Evolutionary conservation across 2,329 filamentous ascomycete species (phyloP), one percentile per base, ranked within the genome.

Genomic region (Neonectria magnoliae): DNA sequence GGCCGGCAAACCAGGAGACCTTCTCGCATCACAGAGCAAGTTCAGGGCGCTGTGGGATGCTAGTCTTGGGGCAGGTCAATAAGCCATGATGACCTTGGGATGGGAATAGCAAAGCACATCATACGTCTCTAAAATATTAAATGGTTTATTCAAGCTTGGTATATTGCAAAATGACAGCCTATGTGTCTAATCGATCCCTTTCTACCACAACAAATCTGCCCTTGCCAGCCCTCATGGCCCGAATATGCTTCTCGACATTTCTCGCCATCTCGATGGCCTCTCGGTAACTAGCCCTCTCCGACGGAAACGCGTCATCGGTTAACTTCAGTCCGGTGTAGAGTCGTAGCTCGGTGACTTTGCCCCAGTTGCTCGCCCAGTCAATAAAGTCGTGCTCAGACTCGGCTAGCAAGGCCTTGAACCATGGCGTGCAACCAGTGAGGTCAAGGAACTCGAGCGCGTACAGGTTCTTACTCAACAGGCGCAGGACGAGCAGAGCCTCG

Each of bases 371-470:
- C 0, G 76, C 78, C 87, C 87, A 89, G 69, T 89, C 86, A 10
- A 88, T 78, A 41, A 74, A 79, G 58, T 86, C 83, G 41, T 82
- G 80, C 31, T 82, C 81, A 0, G 79, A 81, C 48, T 73, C 68
- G 14, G 74, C 59, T 67, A 78, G 80, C 56, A 89, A 76, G 10
- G 85, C 85, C 52, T 78, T 77, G 62, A 82, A 81, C 88, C 88
- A 91, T 16, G 81, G 75, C 0, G 76, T 78, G 67, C 88, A 90
- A 1, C 88, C 88, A 0, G 86, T 88, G 42, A 91, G 76, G 71
- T 90, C 87, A 8, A 91, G 79, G 55, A 86, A 88, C 73, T 90
- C 87, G 2, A 91, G 80, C 18, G 84, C 76, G 71, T 90, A 90
- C 8, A 89, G 78, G 20, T 77, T 78, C 65, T 80, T 82, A 75